These are phyloP conservation scores for Colletotrichum lindemuthianum DNA, from an alignment of 2,329 filamentous ascomycete genomes.

Conservation along the genomic window DNA sequence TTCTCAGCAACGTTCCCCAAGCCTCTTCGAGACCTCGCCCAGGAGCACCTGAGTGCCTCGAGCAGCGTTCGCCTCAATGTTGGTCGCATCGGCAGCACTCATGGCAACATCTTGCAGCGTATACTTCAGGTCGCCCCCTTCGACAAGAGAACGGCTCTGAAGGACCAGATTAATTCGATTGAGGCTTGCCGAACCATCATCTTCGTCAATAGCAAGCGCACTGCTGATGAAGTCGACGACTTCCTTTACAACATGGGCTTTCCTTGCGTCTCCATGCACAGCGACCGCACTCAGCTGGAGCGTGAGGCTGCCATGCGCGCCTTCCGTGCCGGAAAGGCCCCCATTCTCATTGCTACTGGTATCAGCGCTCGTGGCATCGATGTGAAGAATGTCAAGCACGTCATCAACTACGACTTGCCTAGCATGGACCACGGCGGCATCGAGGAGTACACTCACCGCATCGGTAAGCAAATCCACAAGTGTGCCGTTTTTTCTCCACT, in stretches of 20 bases:
- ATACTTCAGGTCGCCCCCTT: conserved; percentile 73
- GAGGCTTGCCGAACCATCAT: conserved; percentile 83
- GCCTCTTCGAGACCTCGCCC: conserved; percentile 78
- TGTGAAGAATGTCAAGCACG: conserved; percentile 85
- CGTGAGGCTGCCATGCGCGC: conserved; percentile 90
- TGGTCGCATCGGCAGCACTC: conserved; percentile 85
- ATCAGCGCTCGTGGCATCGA: conserved; percentile 91
- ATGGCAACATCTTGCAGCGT: conserved; percentile 83
- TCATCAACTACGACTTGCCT: conserved; percentile 94
- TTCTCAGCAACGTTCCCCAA: conserved; percentile 97
- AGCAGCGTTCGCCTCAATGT: conserved; percentile 81
- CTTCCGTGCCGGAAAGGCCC: conserved; percentile 79
- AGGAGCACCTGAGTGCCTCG: conserved; percentile 76
- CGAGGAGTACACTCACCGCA: conserved; percentile 92
- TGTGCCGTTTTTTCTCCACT: neutral
- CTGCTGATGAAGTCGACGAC: conserved; percentile 87
- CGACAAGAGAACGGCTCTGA: conserved; percentile 76
- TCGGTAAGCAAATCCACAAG: conserved; percentile 67
- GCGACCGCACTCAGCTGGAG: conserved; percentile 87
- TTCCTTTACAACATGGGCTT: conserved; percentile 82
- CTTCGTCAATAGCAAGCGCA: conserved; percentile 85
- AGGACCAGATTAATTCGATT: conserved; percentile 76
- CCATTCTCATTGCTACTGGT: conserved; percentile 87
- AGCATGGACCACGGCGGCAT: conserved; percentile 82
- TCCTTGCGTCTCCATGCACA: conserved; percentile 89